Base-by-base conservation (phyloP, 768 basidiomycete species). In the Kwoniella mangroviensis region DNA sequence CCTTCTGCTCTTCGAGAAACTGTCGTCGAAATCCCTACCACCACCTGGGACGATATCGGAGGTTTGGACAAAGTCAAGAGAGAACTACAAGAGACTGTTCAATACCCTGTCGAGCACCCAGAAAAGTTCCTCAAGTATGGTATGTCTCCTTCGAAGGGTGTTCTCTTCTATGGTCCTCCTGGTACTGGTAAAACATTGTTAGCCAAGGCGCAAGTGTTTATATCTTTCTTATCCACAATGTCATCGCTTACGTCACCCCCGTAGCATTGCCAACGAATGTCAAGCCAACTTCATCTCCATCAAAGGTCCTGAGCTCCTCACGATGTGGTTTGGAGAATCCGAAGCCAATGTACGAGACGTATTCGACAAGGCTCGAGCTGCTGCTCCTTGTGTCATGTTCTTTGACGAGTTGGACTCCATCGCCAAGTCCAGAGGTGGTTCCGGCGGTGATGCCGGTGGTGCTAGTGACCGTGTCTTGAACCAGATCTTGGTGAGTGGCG, bases 111-210 rank as follows among this genome's bases (percentile, higher is more conserved):
- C 84, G 97, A 99, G 85, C 97, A 98, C 83, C 97, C 97, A 71
- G 97, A 99, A 84, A 99, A 99, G 87, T 99, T 98, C 94, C 87
- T 99, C 91, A 99, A 99, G 87, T 99, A 99, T 80, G 97, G 97
- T 76, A 98, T 99, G 97, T 94, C 93, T 28, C 96, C 97, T 4
- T 96, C 94, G 42, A 98, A 98, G 87, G 97, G 97, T 89, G 97
- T 99, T 56, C 85, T 99, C 79, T 99, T 99, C 89, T 99, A 98
- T 84, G 97, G 97, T 55, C 97, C 97, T 82, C 97, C 97, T 75
- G 97, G 97, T 88, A 99, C 97, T 73, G 97, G 97, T 92, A 99
- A 99, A 87, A 99, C 97, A 22, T 82, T 99, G 76, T 88, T 99
- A 66, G 97, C 97, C 65, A 99, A 98, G 86, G 97, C 97, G 79